These are phyloP conservation scores for Scutellospora calospora DNA, from an alignment of 371 early-diverging fungal species.

Conservation along the genomic window DNA sequence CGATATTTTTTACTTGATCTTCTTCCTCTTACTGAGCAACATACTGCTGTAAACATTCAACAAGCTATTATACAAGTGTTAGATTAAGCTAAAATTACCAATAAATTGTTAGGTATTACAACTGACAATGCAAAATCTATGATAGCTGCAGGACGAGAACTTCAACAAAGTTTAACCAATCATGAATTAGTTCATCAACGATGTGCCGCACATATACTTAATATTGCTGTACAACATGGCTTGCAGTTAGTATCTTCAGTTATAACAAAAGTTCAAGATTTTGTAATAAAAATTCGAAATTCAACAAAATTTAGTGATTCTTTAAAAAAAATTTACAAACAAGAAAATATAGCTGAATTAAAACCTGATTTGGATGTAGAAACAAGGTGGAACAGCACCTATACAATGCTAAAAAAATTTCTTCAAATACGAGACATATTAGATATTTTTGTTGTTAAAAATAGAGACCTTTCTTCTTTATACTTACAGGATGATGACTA, in stretches of 20 bases:
- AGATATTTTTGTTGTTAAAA: not conserved
- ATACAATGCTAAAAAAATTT: slow-evolving; percentile 8
- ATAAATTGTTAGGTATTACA: slow-evolving; percentile 2
- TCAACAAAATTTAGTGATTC: slow-evolving; percentile 12
- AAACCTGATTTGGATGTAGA: slow-evolving; percentile 16
- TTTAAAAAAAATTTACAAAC: slow-evolving; percentile 3
- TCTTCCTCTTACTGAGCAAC: not conserved
- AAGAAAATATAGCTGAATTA: not conserved
- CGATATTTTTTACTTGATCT: slow-evolving; percentile 24
- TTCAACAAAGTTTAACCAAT: slow-evolving; percentile 14
- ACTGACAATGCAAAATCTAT: slow-evolving; percentile 16
- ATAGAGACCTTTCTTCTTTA: too few species aligned
- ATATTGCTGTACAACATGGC: slow-evolving; percentile 12
- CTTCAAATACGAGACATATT: not conserved
- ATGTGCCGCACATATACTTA: not conserved
- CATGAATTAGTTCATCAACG: not conserved
- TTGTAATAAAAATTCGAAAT: slow-evolving; percentile 21
- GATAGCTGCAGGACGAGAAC: not conserved
- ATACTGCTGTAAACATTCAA: not conserved
- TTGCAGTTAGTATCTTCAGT: not conserved
- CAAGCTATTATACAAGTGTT: not conserved
- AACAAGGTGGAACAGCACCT: slow-evolving; percentile 14
- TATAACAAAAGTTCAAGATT: slow-evolving; percentile 6
- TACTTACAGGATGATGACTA: too few species aligned
- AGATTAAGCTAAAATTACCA: slow-evolving; percentile 5